phyloP scores from a whole-genome alignment of 2,329 filamentous ascomycete genomes.

The Colletotrichum sp. region DNA sequence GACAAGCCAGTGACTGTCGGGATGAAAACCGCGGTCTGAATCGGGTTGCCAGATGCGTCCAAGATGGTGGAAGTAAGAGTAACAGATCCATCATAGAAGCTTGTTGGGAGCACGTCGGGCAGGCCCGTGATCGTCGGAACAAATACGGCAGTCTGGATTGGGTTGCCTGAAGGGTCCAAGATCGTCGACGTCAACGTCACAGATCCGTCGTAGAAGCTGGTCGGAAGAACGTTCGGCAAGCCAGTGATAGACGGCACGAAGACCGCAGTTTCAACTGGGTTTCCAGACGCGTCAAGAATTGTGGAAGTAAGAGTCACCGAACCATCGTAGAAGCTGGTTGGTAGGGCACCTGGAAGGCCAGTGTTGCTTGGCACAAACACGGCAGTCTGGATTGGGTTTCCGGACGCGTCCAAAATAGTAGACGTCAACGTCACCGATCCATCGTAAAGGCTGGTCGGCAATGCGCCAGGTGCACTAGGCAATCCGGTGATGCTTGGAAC shows the following conservation, averaged over 20 bases:
- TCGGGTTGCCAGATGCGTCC: background rate
- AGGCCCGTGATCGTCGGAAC: background rate
- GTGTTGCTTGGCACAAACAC: background rate
- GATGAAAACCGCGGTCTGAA: background rate
- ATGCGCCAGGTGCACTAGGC: background rate
- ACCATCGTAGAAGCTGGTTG: background rate
- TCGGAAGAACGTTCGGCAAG: background rate
- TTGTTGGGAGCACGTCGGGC: background rate
- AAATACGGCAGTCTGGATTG: background rate
- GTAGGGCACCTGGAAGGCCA: background rate
- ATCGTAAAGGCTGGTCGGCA: background rate
- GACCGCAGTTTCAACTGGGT: background rate
- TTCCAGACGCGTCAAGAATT: background rate
- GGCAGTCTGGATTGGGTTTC: background rate
- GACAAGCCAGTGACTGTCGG: background rate
- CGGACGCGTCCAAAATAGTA: background rate
- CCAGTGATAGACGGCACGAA: background rate
- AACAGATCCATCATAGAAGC: background rate
- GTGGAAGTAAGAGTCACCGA: background rate
- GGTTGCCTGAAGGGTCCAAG: background rate
- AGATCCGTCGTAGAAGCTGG: background rate
- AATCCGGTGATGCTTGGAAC: background rate
- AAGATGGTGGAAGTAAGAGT: background rate
- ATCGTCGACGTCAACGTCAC: background rate
- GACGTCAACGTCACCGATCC: background rate